Evolutionary conservation across 495 filamentous ascomycete species (phyloP), one percentile per base, ranked within the genome.

Genomic region (Durotheca rogersii): DNA sequence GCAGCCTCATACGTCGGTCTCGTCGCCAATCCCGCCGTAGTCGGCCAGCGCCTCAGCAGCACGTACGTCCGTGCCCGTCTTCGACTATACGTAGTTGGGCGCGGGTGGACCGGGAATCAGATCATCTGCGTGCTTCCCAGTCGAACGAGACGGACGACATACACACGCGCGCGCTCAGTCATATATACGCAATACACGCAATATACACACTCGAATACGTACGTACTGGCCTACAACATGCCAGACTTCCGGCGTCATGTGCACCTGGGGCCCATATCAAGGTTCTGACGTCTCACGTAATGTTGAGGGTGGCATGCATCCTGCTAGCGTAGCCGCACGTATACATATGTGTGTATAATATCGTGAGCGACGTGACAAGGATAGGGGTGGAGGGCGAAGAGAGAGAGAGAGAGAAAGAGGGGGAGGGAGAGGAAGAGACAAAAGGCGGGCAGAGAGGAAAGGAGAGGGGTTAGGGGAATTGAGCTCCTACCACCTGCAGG

Each of bases 211-310:
- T n/a, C n/a, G n/a, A n/a, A n/a, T n/a, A n/a, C n/a, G n/a, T n/a
- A n/a, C n/a, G n/a, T n/a, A n/a, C n/a, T n/a, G n/a, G n/a, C n/a
- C n/a, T n/a, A n/a, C n/a, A n/a, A 45, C 45, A 41, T 35, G 39
- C 50, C 50, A 46, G 41, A 20, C 45, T 53, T 50, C 35, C 16
- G 36, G 19, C 5, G 10, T 27, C n/a, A 23, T 42, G 39, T 18
- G 23, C 36, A 43, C 25, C 11, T 47, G 14, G 19, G 17, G 20
- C 17, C 31, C 46, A 54, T 41, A 54, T 54, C 50, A 59, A 59
- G 47, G 50, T 59, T 53, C 56, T 59, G 56, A 59, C 55, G 20
- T 53, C 55, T 58, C 40, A 58, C 55, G 55, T 53, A 58, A 53
- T 52, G 47, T 35, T 35, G 36, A 58, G 47, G 14, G 48, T 27